These are phyloP conservation scores for Halenospora varia DNA, from an alignment of 495 filamentous ascomycete species.

Conservation along the genomic window DNA sequence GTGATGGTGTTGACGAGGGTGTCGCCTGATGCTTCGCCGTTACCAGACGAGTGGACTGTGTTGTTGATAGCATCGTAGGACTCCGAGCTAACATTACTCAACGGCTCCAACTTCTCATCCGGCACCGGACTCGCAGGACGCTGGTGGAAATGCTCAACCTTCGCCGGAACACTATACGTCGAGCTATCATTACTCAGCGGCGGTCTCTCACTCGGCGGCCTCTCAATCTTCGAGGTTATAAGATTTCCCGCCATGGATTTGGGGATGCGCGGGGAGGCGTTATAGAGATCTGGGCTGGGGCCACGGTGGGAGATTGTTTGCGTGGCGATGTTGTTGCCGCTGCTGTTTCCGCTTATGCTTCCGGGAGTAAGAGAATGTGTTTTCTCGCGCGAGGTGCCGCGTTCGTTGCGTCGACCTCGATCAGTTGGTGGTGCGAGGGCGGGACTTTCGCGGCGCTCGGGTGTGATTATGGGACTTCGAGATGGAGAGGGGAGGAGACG, in stretches of 20 bases:
- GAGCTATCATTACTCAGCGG: not conserved
- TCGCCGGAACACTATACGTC: too few species aligned
- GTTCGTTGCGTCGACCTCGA: not conserved
- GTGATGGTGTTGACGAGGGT: not conserved
- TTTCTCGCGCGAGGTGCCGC: not conserved
- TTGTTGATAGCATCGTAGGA: too few species aligned
- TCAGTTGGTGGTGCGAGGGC: not conserved
- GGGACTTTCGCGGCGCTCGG: slow-evolving; percentile 3
- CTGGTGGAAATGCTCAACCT: too few species aligned
- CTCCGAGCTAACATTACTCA: too few species aligned
- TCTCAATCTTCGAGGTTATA: not conserved
- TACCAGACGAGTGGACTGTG: too few species aligned
- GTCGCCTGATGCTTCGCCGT: too few species aligned
- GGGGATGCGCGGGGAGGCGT: slow-evolving; percentile 1
- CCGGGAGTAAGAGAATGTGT: too few species aligned
- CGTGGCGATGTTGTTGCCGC: too few species aligned
- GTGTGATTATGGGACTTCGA: slow-evolving; percentile 13
- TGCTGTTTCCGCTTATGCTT: too few species aligned
- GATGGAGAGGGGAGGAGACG: slow-evolving; percentile 1
- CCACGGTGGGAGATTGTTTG: not conserved
- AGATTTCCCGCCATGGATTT: not conserved
- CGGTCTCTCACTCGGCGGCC: not conserved
- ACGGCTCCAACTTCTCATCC: too few species aligned
- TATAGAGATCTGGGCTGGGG: slow-evolving; percentile 7
- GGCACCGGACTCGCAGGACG: too few species aligned